Evolutionary conservation across 2,329 filamentous ascomycete genomes (phyloP), one percentile per base, ranked within the genome.

Genomic region (Mollisiaceae sp.): DNA sequence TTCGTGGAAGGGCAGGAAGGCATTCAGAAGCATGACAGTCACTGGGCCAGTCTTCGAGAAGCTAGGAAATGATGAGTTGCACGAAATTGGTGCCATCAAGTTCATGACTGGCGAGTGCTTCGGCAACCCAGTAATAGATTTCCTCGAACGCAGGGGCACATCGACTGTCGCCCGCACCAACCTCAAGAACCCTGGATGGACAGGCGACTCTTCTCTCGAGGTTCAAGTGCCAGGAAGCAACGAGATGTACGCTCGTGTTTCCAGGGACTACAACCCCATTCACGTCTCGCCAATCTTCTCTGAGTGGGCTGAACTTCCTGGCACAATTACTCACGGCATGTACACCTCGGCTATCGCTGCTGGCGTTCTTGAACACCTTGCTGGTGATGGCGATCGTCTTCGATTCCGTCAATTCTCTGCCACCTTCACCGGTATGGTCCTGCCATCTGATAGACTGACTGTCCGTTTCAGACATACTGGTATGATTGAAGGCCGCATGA

Each of bases 321-420:
- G 76, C 18, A 75, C 76, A 2, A 78, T 81, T 39, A 77, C 75
- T 15, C 79, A 81, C 67, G 79, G 79, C 62, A 81, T 81, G 79
- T 76, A 77, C 60, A 76, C 72, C 15, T 73, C 71, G 20, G 76
- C 77, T 2, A 71, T 71, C 9, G 73, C 78, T 5, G 73, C 78
- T 8, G 66, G 65, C 4, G 64, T 77, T 0, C 59, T 77, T 1
- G 73, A 77, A 32, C 22, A 35, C 14, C 50, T 54, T 35, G 24
- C 8, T 32, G 50, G 50, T 8, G 50, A 54, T 54, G 24, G 24
- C 14, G 50, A 54, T 14, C 50, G 50, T 20, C 50, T 54, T 54
- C 50, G 50, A 54, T 54, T 54, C 27, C 50, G 50, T 9, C 50
- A 54, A 35, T 54, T 54, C 50, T 54, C 50, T 54, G 50, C 50